Percentiles rank a stretch among this genome's conserved stretches.
These are phyloP conservation scores for Tylopilus sp. DNA, from an alignment of 1,284 basidiomycete genomes.

Conservation along the genomic window DNA sequence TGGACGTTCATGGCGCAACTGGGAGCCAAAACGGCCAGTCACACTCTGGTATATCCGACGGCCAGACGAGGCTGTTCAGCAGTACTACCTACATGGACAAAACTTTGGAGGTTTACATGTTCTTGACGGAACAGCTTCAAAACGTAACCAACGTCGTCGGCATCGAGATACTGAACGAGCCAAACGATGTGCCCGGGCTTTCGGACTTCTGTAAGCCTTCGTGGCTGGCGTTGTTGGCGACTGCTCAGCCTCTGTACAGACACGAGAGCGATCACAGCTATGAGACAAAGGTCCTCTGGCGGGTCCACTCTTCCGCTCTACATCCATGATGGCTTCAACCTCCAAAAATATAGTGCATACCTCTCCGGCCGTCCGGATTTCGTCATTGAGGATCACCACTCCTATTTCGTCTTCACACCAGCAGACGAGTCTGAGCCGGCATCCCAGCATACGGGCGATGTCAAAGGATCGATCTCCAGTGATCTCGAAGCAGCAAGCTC, in stretches of 20 bases:
- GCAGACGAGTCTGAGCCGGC: slow-evolving; percentile 46
- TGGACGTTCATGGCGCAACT: slow-evolving; percentile 43
- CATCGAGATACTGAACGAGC: slow-evolving; percentile 77
- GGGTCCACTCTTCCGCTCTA: slow-evolving; percentile 57
- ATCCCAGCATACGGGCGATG: slow-evolving; percentile 46
- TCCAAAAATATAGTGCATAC: slow-evolving; percentile 54
- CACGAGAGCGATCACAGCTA: slow-evolving; percentile 21
- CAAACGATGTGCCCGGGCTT: slow-evolving; percentile 46
- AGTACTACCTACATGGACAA: slow-evolving; percentile 49
- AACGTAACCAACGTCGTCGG: slow-evolving; percentile 73
- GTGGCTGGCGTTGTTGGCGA: neutral
- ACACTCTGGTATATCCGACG: slow-evolving; percentile 73
- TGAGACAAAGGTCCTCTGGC: slow-evolving; percentile 25
- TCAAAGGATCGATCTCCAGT: slow-evolving; percentile 41
- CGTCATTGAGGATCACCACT: slow-evolving; percentile 74
- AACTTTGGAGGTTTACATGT: slow-evolving; percentile 57
- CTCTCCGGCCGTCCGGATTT: slow-evolving; percentile 60
- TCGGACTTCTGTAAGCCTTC: slow-evolving; percentile 48
- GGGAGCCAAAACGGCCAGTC: slow-evolving; percentile 56
- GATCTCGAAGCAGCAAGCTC: slow-evolving; percentile 40
- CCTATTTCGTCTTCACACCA: slow-evolving; percentile 65
- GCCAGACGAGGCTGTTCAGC: slow-evolving; percentile 53
- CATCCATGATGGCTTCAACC: slow-evolving; percentile 72
- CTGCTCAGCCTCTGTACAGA: slow-evolving; percentile 7
- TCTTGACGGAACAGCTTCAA: slow-evolving; percentile 53